A percentile compares a stretch with the other conserved stretches of the same genome.
phyloP scores from a whole-genome alignment of 768 basidiomycete species.

The Wakefieldia striispora region DNA sequence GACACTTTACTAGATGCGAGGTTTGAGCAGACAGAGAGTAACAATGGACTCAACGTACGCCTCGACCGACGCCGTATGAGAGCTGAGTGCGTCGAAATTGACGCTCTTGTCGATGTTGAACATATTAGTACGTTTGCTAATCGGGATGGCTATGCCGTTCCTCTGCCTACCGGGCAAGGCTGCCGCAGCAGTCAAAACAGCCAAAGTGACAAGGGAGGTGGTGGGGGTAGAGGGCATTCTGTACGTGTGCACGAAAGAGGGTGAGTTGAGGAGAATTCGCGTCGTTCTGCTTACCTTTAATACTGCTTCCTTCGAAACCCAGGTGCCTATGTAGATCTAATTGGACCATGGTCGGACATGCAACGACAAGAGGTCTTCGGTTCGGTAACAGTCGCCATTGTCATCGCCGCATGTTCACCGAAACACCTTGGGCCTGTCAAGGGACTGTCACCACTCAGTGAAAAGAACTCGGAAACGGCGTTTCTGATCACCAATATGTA shows the following conservation, averaged over 20 bases:
- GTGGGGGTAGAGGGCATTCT: constrained; percentile 9
- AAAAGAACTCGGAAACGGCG: no score
- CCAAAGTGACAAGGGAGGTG: constrained; percentile 3
- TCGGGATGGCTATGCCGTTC: constrained; percentile 4
- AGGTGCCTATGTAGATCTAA: no score
- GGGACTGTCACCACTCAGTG: no score
- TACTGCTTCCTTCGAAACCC: not conserved
- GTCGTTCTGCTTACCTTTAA: not conserved
- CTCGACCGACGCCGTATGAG: constrained; percentile 1
- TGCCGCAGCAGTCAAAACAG: constrained; percentile 3
- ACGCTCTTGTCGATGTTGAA: constrained; percentile 8
- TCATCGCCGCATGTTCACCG: no score
- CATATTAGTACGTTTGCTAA: constrained; percentile 5
- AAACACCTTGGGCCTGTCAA: no score
- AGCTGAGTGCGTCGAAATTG: constrained; percentile 2
- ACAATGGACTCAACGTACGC: constrained; percentile 4
- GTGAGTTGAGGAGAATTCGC: no score
- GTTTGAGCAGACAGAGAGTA: not conserved
- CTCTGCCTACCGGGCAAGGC: not conserved
- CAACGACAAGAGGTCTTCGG: no score
- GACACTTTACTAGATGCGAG: not conserved
- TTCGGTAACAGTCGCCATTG: no score
- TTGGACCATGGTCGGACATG: no score
- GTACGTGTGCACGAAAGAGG: not conserved
- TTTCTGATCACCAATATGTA: no score